Percentiles rank a stretch among this genome's conserved stretches.
phyloP scores from a whole-genome alignment of 495 filamentous ascomycete genomes.

The Cryomyces antarcticus region DNA sequence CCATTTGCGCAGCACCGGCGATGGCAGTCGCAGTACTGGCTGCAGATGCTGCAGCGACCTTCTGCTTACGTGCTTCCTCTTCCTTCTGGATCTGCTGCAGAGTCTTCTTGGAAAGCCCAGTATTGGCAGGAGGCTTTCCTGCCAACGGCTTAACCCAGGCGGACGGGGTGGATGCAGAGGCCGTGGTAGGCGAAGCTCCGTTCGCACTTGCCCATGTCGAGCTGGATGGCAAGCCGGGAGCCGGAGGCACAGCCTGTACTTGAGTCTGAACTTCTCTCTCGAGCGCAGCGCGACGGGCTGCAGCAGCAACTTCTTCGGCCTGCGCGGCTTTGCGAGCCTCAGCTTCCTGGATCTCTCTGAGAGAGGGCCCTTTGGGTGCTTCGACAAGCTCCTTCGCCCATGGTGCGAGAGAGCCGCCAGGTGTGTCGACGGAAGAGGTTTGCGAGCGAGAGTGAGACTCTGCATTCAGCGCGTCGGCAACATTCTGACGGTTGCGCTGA shows the following conservation, averaged over 20 bases:
- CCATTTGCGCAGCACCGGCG: slow-evolving; percentile 20
- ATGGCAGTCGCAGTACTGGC: slow-evolving; percentile 23
- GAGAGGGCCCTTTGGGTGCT: slow-evolving; percentile 65
- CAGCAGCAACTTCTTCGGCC: slow-evolving; percentile 63
- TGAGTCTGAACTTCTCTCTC: slow-evolving; percentile 70
- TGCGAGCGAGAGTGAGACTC: slow-evolving; percentile 55
- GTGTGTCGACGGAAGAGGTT: slow-evolving; percentile 33
- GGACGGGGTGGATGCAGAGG: slow-evolving; percentile 27
- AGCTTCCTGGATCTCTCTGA: slow-evolving; percentile 92
- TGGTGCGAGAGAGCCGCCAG: slow-evolving; percentile 45
- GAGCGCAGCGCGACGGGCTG: slow-evolving; percentile 52
- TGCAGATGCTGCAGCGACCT: slow-evolving; percentile 29
- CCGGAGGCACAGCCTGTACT: slow-evolving; percentile 31
- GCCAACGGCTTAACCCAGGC: slow-evolving; percentile 46
- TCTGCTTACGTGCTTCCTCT: slow-evolving; percentile 73
- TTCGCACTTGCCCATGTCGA: slow-evolving; percentile 80
- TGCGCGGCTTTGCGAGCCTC: slow-evolving; percentile 89
- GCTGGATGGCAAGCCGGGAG: slow-evolving; percentile 64
- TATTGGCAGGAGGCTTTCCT: slow-evolving; percentile 29
- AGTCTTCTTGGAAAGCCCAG: slow-evolving; percentile 52
- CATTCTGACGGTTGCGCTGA: slow-evolving; percentile 60
- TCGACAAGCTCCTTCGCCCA: slow-evolving; percentile 80
- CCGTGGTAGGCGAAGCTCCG: slow-evolving; percentile 39
- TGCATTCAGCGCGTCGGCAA: slow-evolving; percentile 59
- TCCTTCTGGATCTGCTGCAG: slow-evolving; percentile 92